phyloP scores from a whole-genome alignment of 2,329 filamentous ascomycete genomes.

The Venturia effusa region DNA sequence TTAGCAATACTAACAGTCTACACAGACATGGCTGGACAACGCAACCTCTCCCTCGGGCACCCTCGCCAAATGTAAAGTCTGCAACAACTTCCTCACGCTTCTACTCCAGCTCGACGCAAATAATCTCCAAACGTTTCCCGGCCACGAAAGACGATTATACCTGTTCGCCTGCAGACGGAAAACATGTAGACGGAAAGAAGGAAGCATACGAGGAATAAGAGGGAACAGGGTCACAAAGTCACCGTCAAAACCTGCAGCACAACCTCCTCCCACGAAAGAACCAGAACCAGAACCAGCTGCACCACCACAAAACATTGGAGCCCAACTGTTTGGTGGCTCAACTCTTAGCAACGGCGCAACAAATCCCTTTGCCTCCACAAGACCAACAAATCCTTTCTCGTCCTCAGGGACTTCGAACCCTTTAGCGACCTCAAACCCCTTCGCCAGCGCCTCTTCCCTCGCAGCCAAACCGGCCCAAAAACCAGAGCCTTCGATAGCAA shows the following conservation, averaged over 20 bases:
- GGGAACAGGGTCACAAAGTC: constrained; percentile 46
- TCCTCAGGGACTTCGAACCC: constrained; percentile 16
- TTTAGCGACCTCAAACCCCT: constrained; percentile 44
- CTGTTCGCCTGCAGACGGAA: constrained; percentile 72
- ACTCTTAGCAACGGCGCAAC: constrained; percentile 15
- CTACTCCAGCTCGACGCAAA: constrained; percentile 88
- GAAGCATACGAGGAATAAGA: constrained; percentile 67
- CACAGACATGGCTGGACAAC: constrained; percentile 69
- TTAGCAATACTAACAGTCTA: not conserved
- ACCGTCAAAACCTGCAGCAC: constrained; percentile 17
- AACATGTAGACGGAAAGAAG: constrained; percentile 69
- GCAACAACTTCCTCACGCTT: constrained; percentile 71
- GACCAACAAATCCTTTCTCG: constrained; percentile 29
- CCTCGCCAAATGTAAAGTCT: constrained; percentile 76
- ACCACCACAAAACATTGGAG: constrained; percentile 10
- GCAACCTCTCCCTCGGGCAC: constrained; percentile 59
- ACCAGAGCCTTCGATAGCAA: constrained; percentile 21
- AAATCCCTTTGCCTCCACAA: constrained; percentile 51
- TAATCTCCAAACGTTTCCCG: constrained; percentile 73
- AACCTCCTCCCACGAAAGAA: constrained; percentile 12
- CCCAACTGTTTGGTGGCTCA: constrained; percentile 9
- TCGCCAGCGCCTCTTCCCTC: constrained; percentile 35
- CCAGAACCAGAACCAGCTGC: constrained; percentile 9
- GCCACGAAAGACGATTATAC: constrained; percentile 80
- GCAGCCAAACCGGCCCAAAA: constrained; percentile 23